Conservation (phyloP, 2,329 filamentous ascomycete genomes). For the Harringtonia aguacate region DNA sequence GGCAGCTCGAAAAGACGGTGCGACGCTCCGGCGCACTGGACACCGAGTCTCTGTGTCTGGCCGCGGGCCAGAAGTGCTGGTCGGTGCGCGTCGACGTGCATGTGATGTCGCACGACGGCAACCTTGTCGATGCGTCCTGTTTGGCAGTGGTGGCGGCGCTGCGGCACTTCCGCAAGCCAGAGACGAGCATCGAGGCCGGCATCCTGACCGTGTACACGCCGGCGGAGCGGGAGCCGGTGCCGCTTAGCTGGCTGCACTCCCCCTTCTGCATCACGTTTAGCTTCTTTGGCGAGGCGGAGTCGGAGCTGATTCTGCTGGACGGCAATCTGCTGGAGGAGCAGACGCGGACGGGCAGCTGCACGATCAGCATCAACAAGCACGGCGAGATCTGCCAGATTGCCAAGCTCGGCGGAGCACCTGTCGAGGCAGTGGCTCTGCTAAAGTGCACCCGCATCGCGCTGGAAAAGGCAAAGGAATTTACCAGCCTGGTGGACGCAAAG, state of each 20-base stretch:
- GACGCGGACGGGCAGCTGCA: constrained; percentile 60
- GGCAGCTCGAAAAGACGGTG: constrained; percentile 86
- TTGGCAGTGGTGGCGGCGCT: constrained; percentile 80
- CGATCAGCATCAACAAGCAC: constrained; percentile 78
- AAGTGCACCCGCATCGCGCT: constrained; percentile 66
- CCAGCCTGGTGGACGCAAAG: constrained; percentile 58
- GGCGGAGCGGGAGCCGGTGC: constrained; percentile 80
- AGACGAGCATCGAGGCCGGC: constrained; percentile 78
- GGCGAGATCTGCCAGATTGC: constrained; percentile 87
- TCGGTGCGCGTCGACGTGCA: constrained; percentile 85
- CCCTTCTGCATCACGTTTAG: constrained; percentile 87
- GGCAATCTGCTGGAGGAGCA: constrained; percentile 67
- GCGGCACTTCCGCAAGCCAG: constrained; percentile 83
- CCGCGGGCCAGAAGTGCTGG: constrained; percentile 87
- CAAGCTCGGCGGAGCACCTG: constrained; percentile 75
- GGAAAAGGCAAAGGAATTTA: constrained; percentile 71
- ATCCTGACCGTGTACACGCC: constrained; percentile 73
- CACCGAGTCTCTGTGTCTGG: constrained; percentile 88
- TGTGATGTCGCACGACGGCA: constrained; percentile 82
- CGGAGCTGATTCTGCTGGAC: constrained; percentile 62
- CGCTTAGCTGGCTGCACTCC: constrained; percentile 82
- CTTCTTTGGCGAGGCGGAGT: constrained; percentile 60
- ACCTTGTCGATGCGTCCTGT: constrained; percentile 76
- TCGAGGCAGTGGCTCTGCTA: constrained; percentile 70
- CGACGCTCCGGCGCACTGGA: constrained; percentile 87